Base-by-base conservation (phyloP, 2,329 filamentous ascomycete genomes). In the Penicillium sp. region DNA sequence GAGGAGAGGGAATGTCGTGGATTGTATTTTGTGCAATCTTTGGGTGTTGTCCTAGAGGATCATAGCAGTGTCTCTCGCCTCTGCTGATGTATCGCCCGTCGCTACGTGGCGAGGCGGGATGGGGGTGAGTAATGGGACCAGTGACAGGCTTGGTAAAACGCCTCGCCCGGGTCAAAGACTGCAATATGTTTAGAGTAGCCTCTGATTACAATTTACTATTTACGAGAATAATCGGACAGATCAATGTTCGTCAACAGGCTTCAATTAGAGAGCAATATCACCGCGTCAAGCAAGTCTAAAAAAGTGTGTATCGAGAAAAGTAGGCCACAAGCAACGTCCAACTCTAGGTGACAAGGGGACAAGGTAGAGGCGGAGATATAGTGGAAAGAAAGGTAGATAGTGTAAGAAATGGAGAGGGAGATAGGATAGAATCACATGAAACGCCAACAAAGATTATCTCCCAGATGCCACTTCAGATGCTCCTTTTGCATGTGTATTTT, bases 401-500 rank as follows among this genome's bases (percentile, higher is more conserved):
- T 31, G 22, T 47, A 54, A 31, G 60, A 60, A 59, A 59, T 55
- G 10, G 54, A 42, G 51, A 60, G 62, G 58, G 57, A 60, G 51
- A 53, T 49, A 49, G 49, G 64, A 59, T 62, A 63, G 56, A 71
- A 63, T 64, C 67, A 67, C 57, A 68, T 67, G 66, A 66, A 68
- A 72, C 69, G 69, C 69, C 67, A 69, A 69, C 66, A 67, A 68
- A 67, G 59, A 71, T 69, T 57, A 45, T 68, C 68, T 71, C 65
- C 68, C 68, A 68, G 67, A 72, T 67, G 64, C 65, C 71, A 71
- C 71, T 74, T 70, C 68, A 67, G 64, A 73, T 69, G 67, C 63
- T 67, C 59, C 61, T 60, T 63, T 65, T 57, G 59, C 60, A 57
- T 64, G 65, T 67, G 57, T 63, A 61, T 59, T 57, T 63, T 63